phyloP scores from a whole-genome alignment of 2,329 filamentous ascomycete species.

The Verticillium klebahnii region DNA sequence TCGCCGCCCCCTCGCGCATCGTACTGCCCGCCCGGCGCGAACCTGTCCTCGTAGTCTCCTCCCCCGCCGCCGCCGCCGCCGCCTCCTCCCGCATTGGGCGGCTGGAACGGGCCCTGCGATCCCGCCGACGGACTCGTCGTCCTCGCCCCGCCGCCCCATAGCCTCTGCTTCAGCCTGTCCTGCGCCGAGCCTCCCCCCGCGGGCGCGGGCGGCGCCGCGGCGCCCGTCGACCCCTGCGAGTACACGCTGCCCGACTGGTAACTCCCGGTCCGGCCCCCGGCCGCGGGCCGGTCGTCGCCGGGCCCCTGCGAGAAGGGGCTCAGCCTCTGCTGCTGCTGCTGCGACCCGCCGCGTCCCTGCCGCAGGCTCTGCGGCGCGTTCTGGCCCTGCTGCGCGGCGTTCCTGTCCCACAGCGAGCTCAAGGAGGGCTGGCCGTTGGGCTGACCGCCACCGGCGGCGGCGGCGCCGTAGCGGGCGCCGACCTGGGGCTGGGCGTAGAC shows the following conservation, averaged over 20 bases:
- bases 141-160: constrained; percentile 63
- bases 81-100: constrained; percentile 24
- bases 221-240: constrained; percentile 23
- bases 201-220: constrained; percentile 26
- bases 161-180: constrained; percentile 73
- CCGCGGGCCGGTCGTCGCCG: constrained; percentile 53
- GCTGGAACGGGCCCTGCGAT: constrained; percentile 40
- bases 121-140: constrained; percentile 48
- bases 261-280: constrained; percentile 69
- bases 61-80: constrained; percentile 17
- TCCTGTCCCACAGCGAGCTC: constrained; percentile 56
- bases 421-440: constrained; percentile 27
- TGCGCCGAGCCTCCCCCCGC: constrained; percentile 59
- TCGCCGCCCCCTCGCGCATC: constrained; percentile 25
- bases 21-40: constrained; percentile 40
- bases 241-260: constrained; percentile 53
- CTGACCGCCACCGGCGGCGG: constrained; percentile 28
- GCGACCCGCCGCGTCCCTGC: constrained; percentile 28
- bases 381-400: constrained; percentile 27
- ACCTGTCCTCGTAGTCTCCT: constrained; percentile 39
- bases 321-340: constrained; percentile 19
- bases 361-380: constrained; percentile 38
- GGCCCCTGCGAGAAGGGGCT: constrained; percentile 24
- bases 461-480: constrained; percentile 46
- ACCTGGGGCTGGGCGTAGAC: constrained; percentile 46